These are phyloP conservation scores for Phanerochaete carnosa DNA, from an alignment of 768 basidiomycete genomes.

Conservation along the genomic window DNA sequence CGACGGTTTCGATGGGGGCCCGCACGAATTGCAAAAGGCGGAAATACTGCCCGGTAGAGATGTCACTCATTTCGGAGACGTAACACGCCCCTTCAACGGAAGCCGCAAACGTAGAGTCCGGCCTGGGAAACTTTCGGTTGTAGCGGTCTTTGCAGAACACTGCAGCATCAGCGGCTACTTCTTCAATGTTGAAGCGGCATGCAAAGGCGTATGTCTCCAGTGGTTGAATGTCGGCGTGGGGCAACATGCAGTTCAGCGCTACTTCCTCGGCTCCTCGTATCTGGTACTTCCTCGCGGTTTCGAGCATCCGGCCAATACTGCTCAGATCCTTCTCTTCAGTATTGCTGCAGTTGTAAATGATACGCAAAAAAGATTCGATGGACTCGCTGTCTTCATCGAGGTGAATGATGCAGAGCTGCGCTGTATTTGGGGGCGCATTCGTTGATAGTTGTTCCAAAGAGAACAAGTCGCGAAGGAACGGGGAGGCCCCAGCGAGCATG, in stretches of 20 bases:
- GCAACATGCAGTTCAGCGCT: slow-evolving; percentile 1
- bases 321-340: slow-evolving; percentile 4
- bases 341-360: slow-evolving; percentile 17
- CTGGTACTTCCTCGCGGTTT: slow-evolving; percentile 22
- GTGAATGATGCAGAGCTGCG: neutral
- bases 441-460: slow-evolving; percentile 5
- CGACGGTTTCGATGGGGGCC: neutral
- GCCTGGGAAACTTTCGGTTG: neutral
- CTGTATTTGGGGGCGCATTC: neutral
- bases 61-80: slow-evolving; percentile 13
- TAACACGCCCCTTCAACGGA: slow-evolving; percentile 6
- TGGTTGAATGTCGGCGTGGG: slow-evolving; percentile 2
- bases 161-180: slow-evolving; percentile 16
- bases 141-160: neutral
- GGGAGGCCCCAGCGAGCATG: slow-evolving; percentile 5
- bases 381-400: slow-evolving; percentile 12
- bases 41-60: slow-evolving; percentile 14
- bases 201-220: slow-evolving; percentile 16
- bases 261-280: slow-evolving; percentile 12
- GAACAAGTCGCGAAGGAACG: slow-evolving; percentile 12
- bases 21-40: slow-evolving; percentile 13
- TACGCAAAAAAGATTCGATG: slow-evolving; percentile 17
- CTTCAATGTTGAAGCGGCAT: slow-evolving; percentile 14
- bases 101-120: neutral
- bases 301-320: slow-evolving; percentile 15